A percentile compares a stretch with the other conserved stretches of the same genome.
Evolutionary conservation across 31 red algal genomes (phyloP).

Genomic region (Endocladia muricata): DNA sequence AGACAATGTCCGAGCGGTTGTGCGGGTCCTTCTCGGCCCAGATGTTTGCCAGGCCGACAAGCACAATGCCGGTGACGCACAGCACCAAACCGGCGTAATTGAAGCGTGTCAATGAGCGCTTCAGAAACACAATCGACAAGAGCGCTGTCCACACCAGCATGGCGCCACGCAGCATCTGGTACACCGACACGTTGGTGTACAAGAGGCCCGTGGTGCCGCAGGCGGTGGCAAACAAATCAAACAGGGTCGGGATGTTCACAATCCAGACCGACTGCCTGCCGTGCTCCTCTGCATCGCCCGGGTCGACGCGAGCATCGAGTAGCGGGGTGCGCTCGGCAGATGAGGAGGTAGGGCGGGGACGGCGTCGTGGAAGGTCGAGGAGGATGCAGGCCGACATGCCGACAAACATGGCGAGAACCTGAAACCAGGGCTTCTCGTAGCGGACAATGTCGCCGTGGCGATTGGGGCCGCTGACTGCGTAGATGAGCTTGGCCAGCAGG

Average conservation of each 20-base stretch:
- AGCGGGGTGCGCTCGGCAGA: not conserved
- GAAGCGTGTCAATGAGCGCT: constrained; percentile 40
- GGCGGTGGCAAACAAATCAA: constrained; percentile 84
- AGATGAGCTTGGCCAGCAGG: constrained; percentile 85
- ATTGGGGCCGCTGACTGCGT: constrained; percentile 51
- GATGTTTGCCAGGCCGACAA: constrained; percentile 82
- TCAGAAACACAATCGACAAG: constrained; percentile 83
- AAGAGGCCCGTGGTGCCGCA: constrained; percentile 81
- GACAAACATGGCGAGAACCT: constrained; percentile 85
- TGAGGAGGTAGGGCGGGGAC: not conserved
- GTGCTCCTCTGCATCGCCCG: not conserved
- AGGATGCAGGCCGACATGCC: constrained; percentile 83
- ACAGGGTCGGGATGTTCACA: constrained; percentile 70
- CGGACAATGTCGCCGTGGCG: constrained; percentile 25
- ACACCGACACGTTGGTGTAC: constrained; percentile 90
- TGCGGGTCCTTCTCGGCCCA: constrained; percentile 20
- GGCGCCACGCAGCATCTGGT: constrained; percentile 92
- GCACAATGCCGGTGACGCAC: constrained; percentile 58
- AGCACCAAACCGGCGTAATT: constrained; percentile 66
- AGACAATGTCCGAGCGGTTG: constrained; percentile 15
- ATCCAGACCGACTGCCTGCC: constrained; percentile 43
- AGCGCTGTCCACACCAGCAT: constrained; percentile 87
- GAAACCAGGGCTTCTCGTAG: constrained; percentile 85
- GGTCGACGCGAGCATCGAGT: not conserved
- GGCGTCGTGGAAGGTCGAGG: constrained; percentile 46